These are phyloP conservation scores for Vigna hirtella DNA, from an alignment of 306 rosid genomes.

Conservation along the genomic window DNA sequence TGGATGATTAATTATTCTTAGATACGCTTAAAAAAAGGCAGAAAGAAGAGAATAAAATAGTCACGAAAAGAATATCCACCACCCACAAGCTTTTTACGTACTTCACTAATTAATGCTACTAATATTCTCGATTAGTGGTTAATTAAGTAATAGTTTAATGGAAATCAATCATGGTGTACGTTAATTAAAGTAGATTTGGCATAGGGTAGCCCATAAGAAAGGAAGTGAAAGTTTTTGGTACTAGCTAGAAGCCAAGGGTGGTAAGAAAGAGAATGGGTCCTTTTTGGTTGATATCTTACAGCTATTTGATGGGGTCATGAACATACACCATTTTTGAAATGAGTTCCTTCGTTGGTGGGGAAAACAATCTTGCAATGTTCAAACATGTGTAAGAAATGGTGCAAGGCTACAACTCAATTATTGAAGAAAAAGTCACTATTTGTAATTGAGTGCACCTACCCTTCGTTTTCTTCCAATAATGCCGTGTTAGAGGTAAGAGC, in stretches of 20 bases:
- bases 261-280: constrained; percentile 56
- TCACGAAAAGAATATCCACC: constrained; percentile 28
- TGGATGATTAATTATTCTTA: constrained; percentile 30
- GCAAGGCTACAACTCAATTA: constrained; percentile 39
- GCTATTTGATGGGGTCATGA: constrained; percentile 63
- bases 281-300: constrained; percentile 56
- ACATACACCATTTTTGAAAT: constrained; percentile 5
- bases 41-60: not conserved
- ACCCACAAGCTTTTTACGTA: not conserved
- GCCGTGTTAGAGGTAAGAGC: constrained; percentile 7
- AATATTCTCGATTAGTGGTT: constrained; percentile 24
- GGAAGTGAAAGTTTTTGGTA: not conserved
- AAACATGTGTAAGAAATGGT: constrained; percentile 37
- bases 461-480: constrained; percentile 37
- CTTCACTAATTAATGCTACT: not conserved
- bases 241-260: constrained; percentile 47
- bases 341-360: constrained; percentile 34
- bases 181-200: not conserved
- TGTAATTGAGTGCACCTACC: constrained; percentile 54
- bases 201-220: constrained; percentile 21
- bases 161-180: constrained; percentile 25
- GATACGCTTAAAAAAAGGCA: not conserved
- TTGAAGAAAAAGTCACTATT: constrained; percentile 46
- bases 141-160: constrained; percentile 28
- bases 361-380: not conserved